Evolutionary conservation across 257 asterid species (phyloP).

Genomic region (Ilex asprella): DNA sequence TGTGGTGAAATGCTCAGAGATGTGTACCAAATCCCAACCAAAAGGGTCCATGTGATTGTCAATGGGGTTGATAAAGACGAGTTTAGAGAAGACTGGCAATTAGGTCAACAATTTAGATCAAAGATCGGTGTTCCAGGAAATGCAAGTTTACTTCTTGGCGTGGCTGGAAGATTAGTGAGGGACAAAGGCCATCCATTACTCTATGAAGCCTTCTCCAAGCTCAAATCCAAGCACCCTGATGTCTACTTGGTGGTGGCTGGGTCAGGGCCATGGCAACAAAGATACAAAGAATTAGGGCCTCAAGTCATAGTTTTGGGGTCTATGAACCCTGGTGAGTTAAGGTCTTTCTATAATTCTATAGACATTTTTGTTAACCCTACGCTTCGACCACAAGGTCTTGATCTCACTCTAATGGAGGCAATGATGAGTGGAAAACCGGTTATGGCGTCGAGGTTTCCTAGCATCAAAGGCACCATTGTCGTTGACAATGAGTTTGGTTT

Average conservation of each 20-base stretch:
- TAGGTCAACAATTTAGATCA: conserved; percentile 42
- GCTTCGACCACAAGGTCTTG: conserved; percentile 95
- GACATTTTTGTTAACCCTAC: conserved; percentile 84
- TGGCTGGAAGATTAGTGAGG: conserved; percentile 82
- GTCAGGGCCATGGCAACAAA: conserved; percentile 75
- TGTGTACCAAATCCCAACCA: conserved; percentile 69
- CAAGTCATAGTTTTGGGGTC: conserved; percentile 70
- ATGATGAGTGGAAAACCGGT: conserved; percentile 93
- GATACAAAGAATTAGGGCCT: conserved; percentile 63
- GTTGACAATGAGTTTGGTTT: conserved; percentile 73
- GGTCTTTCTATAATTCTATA: conserved; percentile 65
- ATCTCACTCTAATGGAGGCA: conserved; percentile 86
- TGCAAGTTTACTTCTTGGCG: conserved; percentile 71
- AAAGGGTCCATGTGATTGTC: conserved; percentile 73
- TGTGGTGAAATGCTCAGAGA: conserved; percentile 90
- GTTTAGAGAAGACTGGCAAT: conserved; percentile 33
- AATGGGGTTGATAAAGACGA: conserved; percentile 80
- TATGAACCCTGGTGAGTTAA: conserved; percentile 49
- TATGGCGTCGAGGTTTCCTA: conserved; percentile 89
- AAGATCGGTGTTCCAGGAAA: conserved; percentile 63
- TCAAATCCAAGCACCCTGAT: conserved; percentile 32
- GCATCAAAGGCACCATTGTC: conserved; percentile 77
- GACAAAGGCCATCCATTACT: conserved; percentile 91
- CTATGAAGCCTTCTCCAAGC: conserved; percentile 61
- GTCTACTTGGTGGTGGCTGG: conserved; percentile 85